Base-by-base conservation (phyloP, 2,329 filamentous ascomycete species). In the Hypoxylon sp. region DNA sequence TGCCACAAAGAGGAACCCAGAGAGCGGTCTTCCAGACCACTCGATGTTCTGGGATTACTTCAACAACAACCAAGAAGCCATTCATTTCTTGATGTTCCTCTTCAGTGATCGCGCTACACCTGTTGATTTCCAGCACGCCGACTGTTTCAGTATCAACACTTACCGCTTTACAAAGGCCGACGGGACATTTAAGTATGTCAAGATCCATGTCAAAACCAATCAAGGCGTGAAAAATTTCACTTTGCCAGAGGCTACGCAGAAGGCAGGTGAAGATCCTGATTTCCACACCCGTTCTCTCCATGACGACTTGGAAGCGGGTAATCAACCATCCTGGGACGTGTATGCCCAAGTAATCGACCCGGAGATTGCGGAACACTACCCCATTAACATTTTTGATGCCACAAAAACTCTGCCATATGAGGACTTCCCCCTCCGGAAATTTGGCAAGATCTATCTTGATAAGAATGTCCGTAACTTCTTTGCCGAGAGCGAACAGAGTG, bases 1-100 rank as follows among this genome's bases (percentile, higher is more conserved):
- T 75, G 91, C 89, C 0, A 90, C 92, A 75, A 93, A 93, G 82
- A 83, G 90, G n/a, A 82, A 93, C 72, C 90, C 90, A 0, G 80
- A 86, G 24, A 92, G 88, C 2, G 87, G 92, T 73, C 78, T 91
- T 5, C 88, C 85, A 7, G 84, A 87, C 65, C 82, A 83, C 12
- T 89, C 87, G 24, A 85, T 86, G 78, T 91, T 91, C 78, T 92
- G 88, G 89, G 88, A 88, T 67, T 88, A 85, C 65, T 79, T 87
- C 2, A 78, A 71, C 1, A 87, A 90, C 71, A 89, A 89, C 72
- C 89, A 87, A 38, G 89, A 91, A 75, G 79, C 84, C 5, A 79
- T 86, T 26, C 89, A 91, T 76, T 84, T 87, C 73, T 77, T 91
- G 64, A 90, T 91, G 87, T 81, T 84, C 65, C 81, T 91, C 18